Evolutionary conservation across 2,329 filamentous ascomycete species (phyloP), one percentile per base, ranked within the genome.

Genomic region (Ophiocordyceps camponoti-rufipedis): DNA sequence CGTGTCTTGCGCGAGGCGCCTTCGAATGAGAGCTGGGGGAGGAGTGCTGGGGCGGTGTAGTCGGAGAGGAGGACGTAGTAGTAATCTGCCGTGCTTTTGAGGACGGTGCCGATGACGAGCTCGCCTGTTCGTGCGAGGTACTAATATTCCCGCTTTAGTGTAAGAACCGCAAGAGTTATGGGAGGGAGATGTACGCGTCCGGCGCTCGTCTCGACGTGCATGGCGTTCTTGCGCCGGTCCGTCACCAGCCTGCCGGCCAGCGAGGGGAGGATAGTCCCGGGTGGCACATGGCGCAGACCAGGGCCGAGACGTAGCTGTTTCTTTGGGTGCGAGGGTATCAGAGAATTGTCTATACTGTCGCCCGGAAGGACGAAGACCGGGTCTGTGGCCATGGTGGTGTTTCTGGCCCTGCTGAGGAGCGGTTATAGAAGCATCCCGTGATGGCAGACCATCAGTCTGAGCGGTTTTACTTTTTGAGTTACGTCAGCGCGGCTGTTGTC

Each of bases 21-120:
- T 63, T 96, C 89, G 60, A 98, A 98, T n/a, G 87, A 78, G 18
- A 96, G 72, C 52, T 94, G 84, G 0, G 85, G 86, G 1, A 96
- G 77, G 16, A 84, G 68, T 1, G 84, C 86, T 47, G 74, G 64
- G 2, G 70, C 57, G 4, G 74, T 73, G 57, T 78, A 73, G 46
- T 78, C 70, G 28, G 85, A 82, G 45, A 96, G 71, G 53, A 73
- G 71, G 60, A 87, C 87, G 62, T 83, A 80, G 70, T 85, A 95
- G 58, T 75, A 74, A 54, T 96, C 91, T 47, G 72, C 69, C 44
- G 78, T 74, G 46, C 78, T 80, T 60, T 81, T 83, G 56, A 84
- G 77, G 53, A 96, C 72, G 51, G 85, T 87, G 48, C 85, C 88
- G 57, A 98, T 85, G 52, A 96, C 80, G 43, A 94, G 76, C 61